Conservation (phyloP, 352 stramenopile species). For the Hyaloperonospora brassicae region DNA sequence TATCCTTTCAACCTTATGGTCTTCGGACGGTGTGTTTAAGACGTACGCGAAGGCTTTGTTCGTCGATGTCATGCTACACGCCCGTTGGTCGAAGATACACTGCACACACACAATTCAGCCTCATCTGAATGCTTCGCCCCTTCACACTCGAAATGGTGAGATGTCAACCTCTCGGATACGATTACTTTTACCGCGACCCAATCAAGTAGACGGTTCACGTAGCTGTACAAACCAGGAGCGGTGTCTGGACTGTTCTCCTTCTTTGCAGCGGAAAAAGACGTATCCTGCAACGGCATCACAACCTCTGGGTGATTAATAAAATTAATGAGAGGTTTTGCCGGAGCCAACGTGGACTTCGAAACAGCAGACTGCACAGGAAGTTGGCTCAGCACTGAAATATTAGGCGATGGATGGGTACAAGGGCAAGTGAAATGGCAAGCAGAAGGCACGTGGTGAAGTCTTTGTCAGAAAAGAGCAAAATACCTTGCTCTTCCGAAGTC, state of each 20-base stretch:
- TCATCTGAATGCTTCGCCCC: conserved; percentile 13
- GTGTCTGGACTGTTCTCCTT: background rate
- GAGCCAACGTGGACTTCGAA: background rate
- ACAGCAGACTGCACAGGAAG: conserved; percentile 1
- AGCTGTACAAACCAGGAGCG: conserved; percentile 7
- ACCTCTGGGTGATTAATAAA: background rate
- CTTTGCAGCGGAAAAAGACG: background rate
- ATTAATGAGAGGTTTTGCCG: conserved; percentile 7
- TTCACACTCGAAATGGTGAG: conserved; percentile 20
- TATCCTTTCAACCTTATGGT: conserved; percentile 8
- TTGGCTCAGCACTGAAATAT: conserved; percentile 10
- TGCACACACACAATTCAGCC: background rate
- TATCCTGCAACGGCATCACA: background rate
- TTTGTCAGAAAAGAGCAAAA: no score
- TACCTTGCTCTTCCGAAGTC: no score
- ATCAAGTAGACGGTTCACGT: conserved; percentile 20
- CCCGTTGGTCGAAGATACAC: conserved; percentile 11
- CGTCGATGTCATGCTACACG: conserved; percentile 14
- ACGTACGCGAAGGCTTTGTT: conserved; percentile 19
- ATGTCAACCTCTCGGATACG: conserved; percentile 9
- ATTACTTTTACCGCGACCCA: conserved; percentile 2
- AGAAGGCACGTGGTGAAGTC: no score
- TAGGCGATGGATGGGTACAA: conserved; percentile 8
- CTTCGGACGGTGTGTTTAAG: background rate
- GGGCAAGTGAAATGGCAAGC: conserved; percentile 39